These are phyloP conservation scores for Botryotinia narcissicola DNA, from an alignment of 2,329 filamentous ascomycete genomes.

Conservation along the genomic window DNA sequence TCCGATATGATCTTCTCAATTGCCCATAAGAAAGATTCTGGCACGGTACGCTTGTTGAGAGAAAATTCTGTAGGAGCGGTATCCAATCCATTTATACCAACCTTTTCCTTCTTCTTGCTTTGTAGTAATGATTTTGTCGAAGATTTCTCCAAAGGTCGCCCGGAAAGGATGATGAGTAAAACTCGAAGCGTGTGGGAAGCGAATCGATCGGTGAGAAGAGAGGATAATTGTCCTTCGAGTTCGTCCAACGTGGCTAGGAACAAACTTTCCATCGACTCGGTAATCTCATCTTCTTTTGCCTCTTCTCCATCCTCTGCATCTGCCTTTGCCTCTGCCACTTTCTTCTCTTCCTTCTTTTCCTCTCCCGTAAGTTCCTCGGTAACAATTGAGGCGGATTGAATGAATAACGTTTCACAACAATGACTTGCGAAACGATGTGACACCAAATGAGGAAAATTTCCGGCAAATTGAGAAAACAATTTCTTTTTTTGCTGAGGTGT, in stretches of 20 bases:
- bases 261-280: constrained; percentile 71
- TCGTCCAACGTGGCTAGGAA: constrained; percentile 84
- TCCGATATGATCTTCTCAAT: constrained; percentile 79
- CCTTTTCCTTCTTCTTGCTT: constrained; percentile 88
- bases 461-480: constrained; percentile 79
- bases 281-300: constrained; percentile 46
- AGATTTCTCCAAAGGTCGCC: constrained; percentile 70
- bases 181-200: constrained; percentile 89
- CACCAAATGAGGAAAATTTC: constrained; percentile 84
- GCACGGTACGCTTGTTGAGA: constrained; percentile 58
- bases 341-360: constrained; percentile 43
- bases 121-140: constrained; percentile 73
- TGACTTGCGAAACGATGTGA: constrained; percentile 97
- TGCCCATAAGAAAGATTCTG: constrained; percentile 72
- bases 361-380: constrained; percentile 64
- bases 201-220: constrained; percentile 77
- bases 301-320: constrained; percentile 49
- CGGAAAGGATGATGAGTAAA: constrained; percentile 80
- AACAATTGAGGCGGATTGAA: constrained; percentile 75
- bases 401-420: constrained; percentile 91
- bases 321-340: constrained; percentile 55
- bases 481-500: constrained; percentile 77
- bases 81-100: constrained; percentile 58
- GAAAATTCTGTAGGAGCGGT: constrained; percentile 49
- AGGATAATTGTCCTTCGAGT: constrained; percentile 79